Base-by-base conservation (phyloP, 176 grass and related monocot species). In the Dendrocalamus sinicus region DNA sequence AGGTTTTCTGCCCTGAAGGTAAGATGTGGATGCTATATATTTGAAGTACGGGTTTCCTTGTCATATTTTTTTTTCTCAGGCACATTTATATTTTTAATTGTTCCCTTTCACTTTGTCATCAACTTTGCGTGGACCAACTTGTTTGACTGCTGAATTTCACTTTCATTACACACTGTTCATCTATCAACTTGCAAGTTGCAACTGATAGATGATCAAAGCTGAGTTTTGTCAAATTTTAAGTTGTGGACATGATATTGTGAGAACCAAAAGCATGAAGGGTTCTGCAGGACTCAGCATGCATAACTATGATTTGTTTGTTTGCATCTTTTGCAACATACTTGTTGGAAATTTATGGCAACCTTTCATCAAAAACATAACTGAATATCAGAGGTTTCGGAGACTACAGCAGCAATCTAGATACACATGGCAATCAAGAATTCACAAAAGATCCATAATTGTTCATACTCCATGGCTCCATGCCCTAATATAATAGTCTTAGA, bases 1-100 rank as follows among this genome's bases (percentile, higher is more conserved):
- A 89, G 95, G 66, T 98, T 98, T 93, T 89, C 79, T 85, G 95
- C 92, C 76, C 87, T 93, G 12, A 98, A 95, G 93, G 95, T 95
- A 79, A 90, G 76, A 40, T n/a, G 23, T 74, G 59, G n/a, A 61
- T 82, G 22, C 20, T 74, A 30, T 77, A 44, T 82, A 30, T 69
- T 68, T 71, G 4, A n/a, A 16, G 7, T 68, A 39, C 35, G 53
- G 23, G 1, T 91, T 83, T 83, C 28, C 77, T 61, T 76, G 15
- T 86, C 62, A 54, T 81, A 81, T 23, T 1, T 64, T 72, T 72
- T 60, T 53, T 58, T 8, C 70, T 51, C 12, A 47, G 50, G 19
- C 7, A 16, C 65, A 24, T 77, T 84, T 54, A 48, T 9, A 71
- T 81, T 45, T 30, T 16, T 82, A 24, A 43, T 43, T 58, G 4